Conservation (phyloP, 345 rosid species). For the Populus ilicifolia region DNA sequence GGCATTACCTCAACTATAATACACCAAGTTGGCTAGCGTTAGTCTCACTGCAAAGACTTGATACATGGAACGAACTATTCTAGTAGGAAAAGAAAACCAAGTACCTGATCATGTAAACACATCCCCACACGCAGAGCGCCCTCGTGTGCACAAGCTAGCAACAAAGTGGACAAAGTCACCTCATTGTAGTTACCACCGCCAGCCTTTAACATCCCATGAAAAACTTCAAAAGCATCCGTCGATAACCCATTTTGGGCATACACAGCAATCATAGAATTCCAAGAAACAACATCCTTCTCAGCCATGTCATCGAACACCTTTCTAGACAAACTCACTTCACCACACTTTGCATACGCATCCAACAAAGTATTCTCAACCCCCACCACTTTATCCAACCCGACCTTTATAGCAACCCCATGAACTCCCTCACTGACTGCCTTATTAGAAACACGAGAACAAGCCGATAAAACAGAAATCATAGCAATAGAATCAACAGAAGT, state of each 20-base stretch:
- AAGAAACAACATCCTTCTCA: slow-evolving; percentile 61
- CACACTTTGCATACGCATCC: slow-evolving; percentile 76
- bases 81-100: not conserved
- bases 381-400: slow-evolving; percentile 51
- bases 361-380: slow-evolving; percentile 64
- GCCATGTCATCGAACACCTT: slow-evolving; percentile 63
- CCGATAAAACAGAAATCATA: slow-evolving; percentile 64
- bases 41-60: not conserved
- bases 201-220: slow-evolving; percentile 40
- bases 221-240: slow-evolving; percentile 54
- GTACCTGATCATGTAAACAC: slow-evolving; percentile 77
- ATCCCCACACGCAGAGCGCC: slow-evolving; percentile 64
- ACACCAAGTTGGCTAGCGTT: not conserved
- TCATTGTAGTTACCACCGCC: slow-evolving; percentile 48
- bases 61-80: not conserved
- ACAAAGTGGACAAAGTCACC: slow-evolving; percentile 61
- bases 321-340: slow-evolving; percentile 47
- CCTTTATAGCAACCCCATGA: slow-evolving; percentile 60
- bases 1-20: not conserved
- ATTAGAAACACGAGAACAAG: slow-evolving; percentile 56
- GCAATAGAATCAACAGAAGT: slow-evolving; percentile 55
- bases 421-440: slow-evolving; percentile 51
- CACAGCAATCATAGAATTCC: slow-evolving; percentile 74
- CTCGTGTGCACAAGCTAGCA: slow-evolving; percentile 67
- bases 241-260: slow-evolving; percentile 71